Evolutionary conservation across 192 early-diverging fungal species (phyloP).

Genomic region (Umbelopsis ramanniana): DNA sequence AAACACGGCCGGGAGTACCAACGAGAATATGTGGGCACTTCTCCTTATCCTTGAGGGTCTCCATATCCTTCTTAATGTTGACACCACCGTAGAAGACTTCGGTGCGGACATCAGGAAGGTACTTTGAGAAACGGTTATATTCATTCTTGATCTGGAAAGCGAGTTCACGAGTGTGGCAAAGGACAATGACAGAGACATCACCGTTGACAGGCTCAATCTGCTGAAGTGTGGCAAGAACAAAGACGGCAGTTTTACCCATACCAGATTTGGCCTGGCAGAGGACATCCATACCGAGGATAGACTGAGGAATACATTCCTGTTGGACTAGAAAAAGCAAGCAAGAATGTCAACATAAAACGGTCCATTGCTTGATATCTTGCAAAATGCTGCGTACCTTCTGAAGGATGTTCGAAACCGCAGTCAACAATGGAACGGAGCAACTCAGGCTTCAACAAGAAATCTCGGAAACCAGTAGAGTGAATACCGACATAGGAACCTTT

Average conservation of each 20-base stretch:
- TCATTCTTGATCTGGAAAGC: conserved; percentile 99
- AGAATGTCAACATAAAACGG: not conserved
- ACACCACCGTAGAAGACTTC: conserved; percentile 95
- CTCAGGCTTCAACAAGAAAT: conserved; percentile 97
- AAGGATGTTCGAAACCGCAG: conserved; percentile 99
- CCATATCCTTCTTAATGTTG: conserved; percentile 75
- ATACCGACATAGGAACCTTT: conserved; percentile 98
- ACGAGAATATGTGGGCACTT: conserved; percentile 97
- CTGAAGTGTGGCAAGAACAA: conserved; percentile 93
- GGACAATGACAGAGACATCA: conserved; percentile 85
- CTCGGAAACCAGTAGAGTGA: conserved; percentile 98
- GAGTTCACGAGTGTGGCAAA: conserved; percentile 98
- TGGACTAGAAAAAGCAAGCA: conserved; percentile 67
- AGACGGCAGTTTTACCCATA: conserved; percentile 99
- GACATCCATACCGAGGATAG: conserved; percentile 96
- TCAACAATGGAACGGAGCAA: conserved; percentile 93
- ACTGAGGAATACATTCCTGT: conserved; percentile 98
- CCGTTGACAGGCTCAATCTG: conserved; percentile 86
- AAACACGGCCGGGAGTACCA: conserved; percentile 94
- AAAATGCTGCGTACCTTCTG: conserved; percentile 69
- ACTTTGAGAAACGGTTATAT: conserved; percentile 95
- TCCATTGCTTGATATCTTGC: too few relatives aligned
- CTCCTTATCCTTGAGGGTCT: conserved; percentile 78
- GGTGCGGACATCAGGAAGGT: conserved; percentile 90
- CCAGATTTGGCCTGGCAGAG: conserved; percentile 98